Base-by-base conservation (phyloP, 306 rosid genomes). In the Carpinus fangiana region DNA sequence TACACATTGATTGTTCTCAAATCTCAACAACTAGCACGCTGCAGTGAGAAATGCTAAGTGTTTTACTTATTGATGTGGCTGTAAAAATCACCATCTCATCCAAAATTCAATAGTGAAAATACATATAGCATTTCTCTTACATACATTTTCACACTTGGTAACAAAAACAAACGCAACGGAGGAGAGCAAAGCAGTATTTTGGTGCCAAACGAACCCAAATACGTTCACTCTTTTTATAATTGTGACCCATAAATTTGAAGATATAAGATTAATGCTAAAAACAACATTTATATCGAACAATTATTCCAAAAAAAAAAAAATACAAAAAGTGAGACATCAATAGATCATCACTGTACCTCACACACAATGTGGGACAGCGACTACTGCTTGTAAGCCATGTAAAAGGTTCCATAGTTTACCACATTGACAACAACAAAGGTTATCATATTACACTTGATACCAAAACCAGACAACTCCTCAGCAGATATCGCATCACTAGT, bases 401-500 rank as follows among this genome's bases (percentile, higher is more conserved):
- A 21, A 57, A 10, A n/a, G 64, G 10, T 57, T 23, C 10, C 2
- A 21, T n/a, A 10, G 26, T 23, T 10, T 7, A 57, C 4, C 45
- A 14, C 69, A 62, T 7, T 12, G 41, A 8, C 43, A 62, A 31
- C 8, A 34, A 31, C 26, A 34, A 34, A 62, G 20, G 45, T 14
- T 62, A 16, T 31, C 46, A 34, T 17, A 64, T 64, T 38, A 36
- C 45, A 7, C 34, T 16, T 16, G 2, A 65, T 64, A 61, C 38
- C 56, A 68, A 82, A 14, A 43, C 36, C 73, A 31, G 26, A 2
- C 17, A 5, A 34, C 12, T 10, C 43, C 6, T 62, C 65, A 74
- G 53, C 79, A 80, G 57, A 81, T 65, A 76, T 61, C 72, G 74
- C 72, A 80, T 26, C 34, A 53, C 14, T 38, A 20, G 62, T 36